Conservation (phyloP, 129 eudicot species). For the Cynara cardunculus region DNA sequence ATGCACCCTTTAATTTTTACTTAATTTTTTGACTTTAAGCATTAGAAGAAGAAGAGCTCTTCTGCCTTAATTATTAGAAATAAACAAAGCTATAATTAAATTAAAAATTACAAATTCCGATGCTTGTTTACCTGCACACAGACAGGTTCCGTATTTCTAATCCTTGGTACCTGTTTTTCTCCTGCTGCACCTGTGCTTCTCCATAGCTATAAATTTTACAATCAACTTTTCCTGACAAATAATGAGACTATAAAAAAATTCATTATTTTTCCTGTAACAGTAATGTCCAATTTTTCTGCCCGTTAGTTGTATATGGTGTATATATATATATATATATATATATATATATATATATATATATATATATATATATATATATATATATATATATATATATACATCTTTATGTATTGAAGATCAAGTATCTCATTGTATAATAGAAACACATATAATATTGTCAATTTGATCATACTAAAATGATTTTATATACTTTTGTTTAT, state of each 20-base stretch:
- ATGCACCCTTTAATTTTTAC: neutral
- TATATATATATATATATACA: too few species aligned
- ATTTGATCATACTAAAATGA: neutral
- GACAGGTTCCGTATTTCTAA: slow-evolving; percentile 23
- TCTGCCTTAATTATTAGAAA: neutral
- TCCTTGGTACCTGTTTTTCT: slow-evolving; percentile 37
- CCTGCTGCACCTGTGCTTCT: slow-evolving; percentile 46
- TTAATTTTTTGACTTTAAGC: neutral
- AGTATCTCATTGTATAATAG: neutral
- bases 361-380: too few species aligned
- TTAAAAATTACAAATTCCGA: slow-evolving; percentile 20
- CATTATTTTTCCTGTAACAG: neutral
- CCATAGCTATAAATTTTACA: slow-evolving; percentile 19
- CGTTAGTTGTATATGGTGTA: neutral
- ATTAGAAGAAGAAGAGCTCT: neutral
- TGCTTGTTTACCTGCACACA: slow-evolving; percentile 27
- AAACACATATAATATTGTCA: neutral
- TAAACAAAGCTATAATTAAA: neutral
- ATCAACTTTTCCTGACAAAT: slow-evolving; percentile 15
- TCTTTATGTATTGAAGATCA: too few species aligned
- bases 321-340: too few species aligned
- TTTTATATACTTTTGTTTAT: neutral
- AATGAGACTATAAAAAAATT: neutral
- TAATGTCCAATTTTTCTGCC: neutral
- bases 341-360: too few species aligned